Conservation (phyloP, 352 stramenopile species). For the Globisporangium heterothallicum region DNA sequence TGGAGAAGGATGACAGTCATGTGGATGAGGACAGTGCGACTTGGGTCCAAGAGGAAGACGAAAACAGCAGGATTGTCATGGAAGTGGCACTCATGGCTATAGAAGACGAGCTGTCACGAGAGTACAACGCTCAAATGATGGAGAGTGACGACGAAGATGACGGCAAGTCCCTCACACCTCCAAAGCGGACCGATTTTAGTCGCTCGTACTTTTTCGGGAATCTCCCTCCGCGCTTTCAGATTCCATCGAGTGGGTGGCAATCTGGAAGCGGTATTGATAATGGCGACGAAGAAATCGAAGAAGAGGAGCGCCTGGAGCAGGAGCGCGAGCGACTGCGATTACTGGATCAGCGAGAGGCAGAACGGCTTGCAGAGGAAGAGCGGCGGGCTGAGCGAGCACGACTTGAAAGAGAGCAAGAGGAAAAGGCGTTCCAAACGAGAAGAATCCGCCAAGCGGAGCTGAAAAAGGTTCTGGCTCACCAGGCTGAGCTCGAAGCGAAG, state of each 20-base stretch:
- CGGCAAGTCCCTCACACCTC: slow-evolving; percentile 24
- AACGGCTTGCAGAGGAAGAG: slow-evolving; percentile 49
- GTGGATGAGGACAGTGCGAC: not conserved
- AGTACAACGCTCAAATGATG: slow-evolving; percentile 18
- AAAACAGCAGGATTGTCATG: slow-evolving; percentile 7
- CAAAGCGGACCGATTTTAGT: slow-evolving; percentile 64
- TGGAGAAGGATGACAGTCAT: not conserved
- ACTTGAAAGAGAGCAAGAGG: slow-evolving; percentile 59
- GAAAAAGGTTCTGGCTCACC: slow-evolving; percentile 46
- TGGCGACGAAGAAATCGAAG: slow-evolving; percentile 66
- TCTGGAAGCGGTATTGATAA: slow-evolving; percentile 63
- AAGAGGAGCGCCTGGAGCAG: slow-evolving; percentile 53
- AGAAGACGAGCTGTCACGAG: slow-evolving; percentile 32
- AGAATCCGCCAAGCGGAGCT: slow-evolving; percentile 46
- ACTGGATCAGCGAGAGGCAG: slow-evolving; percentile 54
- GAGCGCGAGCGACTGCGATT: slow-evolving; percentile 53
- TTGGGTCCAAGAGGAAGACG: slow-evolving; percentile 1
- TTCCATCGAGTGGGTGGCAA: slow-evolving; percentile 40
- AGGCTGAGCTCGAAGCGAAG: slow-evolving; percentile 47
- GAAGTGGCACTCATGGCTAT: slow-evolving; percentile 24
- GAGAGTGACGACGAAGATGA: slow-evolving; percentile 59
- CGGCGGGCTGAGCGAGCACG: slow-evolving; percentile 39
- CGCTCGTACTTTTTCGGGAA: slow-evolving; percentile 70
- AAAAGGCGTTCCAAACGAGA: slow-evolving; percentile 47
- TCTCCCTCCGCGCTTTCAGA: slow-evolving; percentile 36